These are phyloP conservation scores for Miamiensis avidus DNA, from an alignment of 169 alveolate genomes.

Conservation along the genomic window DNA sequence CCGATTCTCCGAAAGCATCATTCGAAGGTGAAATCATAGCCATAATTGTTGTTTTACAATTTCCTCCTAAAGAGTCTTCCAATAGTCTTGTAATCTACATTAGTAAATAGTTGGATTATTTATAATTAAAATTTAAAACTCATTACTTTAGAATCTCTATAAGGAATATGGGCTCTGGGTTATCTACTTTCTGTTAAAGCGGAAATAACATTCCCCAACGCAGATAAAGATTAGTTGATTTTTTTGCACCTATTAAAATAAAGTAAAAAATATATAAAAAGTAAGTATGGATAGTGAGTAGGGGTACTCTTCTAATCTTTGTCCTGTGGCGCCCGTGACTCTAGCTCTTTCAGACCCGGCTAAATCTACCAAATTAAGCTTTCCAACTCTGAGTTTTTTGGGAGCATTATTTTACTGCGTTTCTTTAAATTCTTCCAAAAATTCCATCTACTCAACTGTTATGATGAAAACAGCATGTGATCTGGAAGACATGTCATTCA, in stretches of 20 bases:
- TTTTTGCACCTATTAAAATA: too few relatives aligned
- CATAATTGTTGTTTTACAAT: constrained; percentile 87
- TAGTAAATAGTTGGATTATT: too few relatives aligned
- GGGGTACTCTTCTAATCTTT: constrained; percentile 89
- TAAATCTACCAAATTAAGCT: constrained; percentile 88
- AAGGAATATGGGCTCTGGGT: constrained; percentile 76
- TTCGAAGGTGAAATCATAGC: constrained; percentile 83
- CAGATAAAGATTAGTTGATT: constrained; percentile 82
- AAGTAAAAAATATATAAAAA: too few relatives aligned
- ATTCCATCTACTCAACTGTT: constrained; percentile 67
- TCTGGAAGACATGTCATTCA: constrained; percentile 60
- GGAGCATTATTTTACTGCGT: constrained; percentile 24
- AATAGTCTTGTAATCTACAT: constrained; percentile 70
- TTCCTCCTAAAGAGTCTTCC: constrained; percentile 88
- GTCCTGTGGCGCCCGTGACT: constrained; percentile 89
- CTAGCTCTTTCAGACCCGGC: constrained; percentile 91
- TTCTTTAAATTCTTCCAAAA: constrained; percentile 24
- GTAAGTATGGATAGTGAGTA: too few relatives aligned
- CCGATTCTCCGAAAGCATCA: constrained; percentile 89
- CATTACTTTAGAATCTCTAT: constrained; percentile 78
- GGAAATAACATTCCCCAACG: constrained; percentile 87
- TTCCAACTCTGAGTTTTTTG: constrained; percentile 75
- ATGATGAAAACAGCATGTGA: constrained; percentile 66
- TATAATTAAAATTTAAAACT: too few relatives aligned
- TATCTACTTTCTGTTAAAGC: constrained; percentile 81